Base-by-base conservation (phyloP, 345 rosid species). In the Ailanthus altissimus region DNA sequence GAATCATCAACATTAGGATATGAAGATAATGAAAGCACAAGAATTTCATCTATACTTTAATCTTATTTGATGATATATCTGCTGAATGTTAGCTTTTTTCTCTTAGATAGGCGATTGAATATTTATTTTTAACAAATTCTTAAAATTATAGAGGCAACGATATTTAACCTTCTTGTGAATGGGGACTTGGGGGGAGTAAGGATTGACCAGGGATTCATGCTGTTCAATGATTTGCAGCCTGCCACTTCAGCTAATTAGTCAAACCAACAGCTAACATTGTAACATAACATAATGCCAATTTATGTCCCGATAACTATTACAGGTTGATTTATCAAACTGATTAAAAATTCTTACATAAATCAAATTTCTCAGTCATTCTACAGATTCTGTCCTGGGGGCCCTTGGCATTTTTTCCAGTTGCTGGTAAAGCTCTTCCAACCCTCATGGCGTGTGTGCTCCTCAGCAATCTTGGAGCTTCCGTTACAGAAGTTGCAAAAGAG, bases 351-450 rank as follows among this genome's bases (percentile, higher is more conserved):
- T 80, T 67, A 78, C 32, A 7, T 13, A 67, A 68, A 59, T 62
- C 54, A 20, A 63, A 53, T 15, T 83, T 64, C 50, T 67, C 92
- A 94, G 97, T 84, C 79, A 74, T 85, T 72, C 60, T 92, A 80
- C 97, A 94, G 97, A 82, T 91, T 21, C 59, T 94, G 75, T 88
- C 97, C 20, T 94, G 98, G 98, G 95, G 92, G n/a, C 78, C 87
- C 26, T 74, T 94, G 83, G 95, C 91, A 28, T 76, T 88, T 67
- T 84, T 84, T 58, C 97, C 87, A 43, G 81, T 81, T 80, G 90
- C 90, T 43, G 78, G 89, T 42, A 78, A 84, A 81, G 87, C 87
- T 47, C 95, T 93, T 85, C 91, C 93, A 23, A 80, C 77, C 49
- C 86, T 93, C n/a, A 67, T 94, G 79, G 85, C 89, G 16, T 88